Percentiles rank a stretch among this genome's conserved stretches.
phyloP scores from a whole-genome alignment of 2,329 filamentous ascomycete species.

The Fragosphaeria purpurea region DNA sequence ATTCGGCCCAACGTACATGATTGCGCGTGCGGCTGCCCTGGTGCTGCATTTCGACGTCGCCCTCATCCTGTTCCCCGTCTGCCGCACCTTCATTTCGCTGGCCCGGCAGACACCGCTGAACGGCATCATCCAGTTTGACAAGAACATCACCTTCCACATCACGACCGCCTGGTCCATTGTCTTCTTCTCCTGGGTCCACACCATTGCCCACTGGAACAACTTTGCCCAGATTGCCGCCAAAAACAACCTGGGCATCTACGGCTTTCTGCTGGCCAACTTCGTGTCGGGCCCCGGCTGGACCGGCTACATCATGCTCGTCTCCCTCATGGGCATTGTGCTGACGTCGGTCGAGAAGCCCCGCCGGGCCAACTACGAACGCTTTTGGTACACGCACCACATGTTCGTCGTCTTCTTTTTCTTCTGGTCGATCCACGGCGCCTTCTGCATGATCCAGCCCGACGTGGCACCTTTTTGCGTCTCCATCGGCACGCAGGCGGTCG shows the following conservation, averaged over 20 bases:
- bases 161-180: constrained; percentile 78
- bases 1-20: constrained; percentile 67
- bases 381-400: constrained; percentile 86
- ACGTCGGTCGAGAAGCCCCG: constrained; percentile 71
- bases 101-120: constrained; percentile 72
- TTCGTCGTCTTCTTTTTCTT: constrained; percentile 84
- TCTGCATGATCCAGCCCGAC: constrained; percentile 85
- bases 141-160: constrained; percentile 85
- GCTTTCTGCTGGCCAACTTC: constrained; percentile 68
- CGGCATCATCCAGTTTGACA: constrained; percentile 80
- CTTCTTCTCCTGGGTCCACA: constrained; percentile 81
- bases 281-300: constrained; percentile 75
- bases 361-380: constrained; percentile 75
- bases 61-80: constrained; percentile 71
- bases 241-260: constrained; percentile 67
- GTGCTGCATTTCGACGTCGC: constrained; percentile 75
- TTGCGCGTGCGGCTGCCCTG: constrained; percentile 64
- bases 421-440: constrained; percentile 82
- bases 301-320: constrained; percentile 73
- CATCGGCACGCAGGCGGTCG: constrained; percentile 53
- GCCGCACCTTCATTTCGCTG: constrained; percentile 73
- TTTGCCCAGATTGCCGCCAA: constrained; percentile 66
- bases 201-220: constrained; percentile 80
- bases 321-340: constrained; percentile 66
- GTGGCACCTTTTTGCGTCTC: constrained; percentile 68